Conservation (phyloP, 1,284 basidiomycete species). For the Sutorius eximius region DNA sequence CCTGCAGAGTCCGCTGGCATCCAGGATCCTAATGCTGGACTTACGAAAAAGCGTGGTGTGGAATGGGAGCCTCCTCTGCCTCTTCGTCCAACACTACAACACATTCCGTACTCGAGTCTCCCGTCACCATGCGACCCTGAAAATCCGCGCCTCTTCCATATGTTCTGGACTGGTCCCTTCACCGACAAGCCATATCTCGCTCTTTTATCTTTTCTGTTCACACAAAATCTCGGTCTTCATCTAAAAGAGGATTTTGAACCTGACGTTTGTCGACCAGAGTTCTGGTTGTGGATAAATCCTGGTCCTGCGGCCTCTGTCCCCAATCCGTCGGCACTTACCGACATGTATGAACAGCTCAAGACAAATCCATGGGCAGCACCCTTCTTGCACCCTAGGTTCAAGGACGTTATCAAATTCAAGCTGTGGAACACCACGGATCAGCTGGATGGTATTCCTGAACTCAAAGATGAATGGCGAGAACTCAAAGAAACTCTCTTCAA, state of each 20-base stretch:
- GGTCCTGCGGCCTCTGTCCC: conserved; percentile 71
- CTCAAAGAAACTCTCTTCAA: conserved; percentile 68
- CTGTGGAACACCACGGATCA: conserved; percentile 92
- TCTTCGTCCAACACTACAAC: conserved; percentile 39
- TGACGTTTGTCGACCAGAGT: conserved; percentile 63
- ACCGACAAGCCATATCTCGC: conserved; percentile 80
- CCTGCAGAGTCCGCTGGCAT: conserved; percentile 28
- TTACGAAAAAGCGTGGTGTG: conserved; percentile 43
- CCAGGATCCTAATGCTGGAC: conserved; percentile 40
- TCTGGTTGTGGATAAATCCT: conserved; percentile 90
- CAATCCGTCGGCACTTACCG: conserved; percentile 65
- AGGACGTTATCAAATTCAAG: conserved; percentile 80
- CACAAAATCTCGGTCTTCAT: conserved; percentile 72
- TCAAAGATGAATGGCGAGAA: conserved; percentile 77
- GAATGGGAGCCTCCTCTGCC: conserved; percentile 45
- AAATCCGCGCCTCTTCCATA: conserved; percentile 72
- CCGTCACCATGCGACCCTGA: conserved; percentile 57
- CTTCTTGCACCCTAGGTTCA: conserved; percentile 79
- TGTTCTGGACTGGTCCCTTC: conserved; percentile 81
- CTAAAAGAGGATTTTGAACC: conserved; percentile 38
- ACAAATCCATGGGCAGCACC: conserved; percentile 84
- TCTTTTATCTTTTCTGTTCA: conserved; percentile 71
- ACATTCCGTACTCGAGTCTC: conserved; percentile 41
- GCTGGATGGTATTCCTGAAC: conserved; percentile 76
- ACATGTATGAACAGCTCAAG: conserved; percentile 68